phyloP scores from a whole-genome alignment of 2,329 filamentous ascomycete genomes.

The Clarireedia paspali region DNA sequence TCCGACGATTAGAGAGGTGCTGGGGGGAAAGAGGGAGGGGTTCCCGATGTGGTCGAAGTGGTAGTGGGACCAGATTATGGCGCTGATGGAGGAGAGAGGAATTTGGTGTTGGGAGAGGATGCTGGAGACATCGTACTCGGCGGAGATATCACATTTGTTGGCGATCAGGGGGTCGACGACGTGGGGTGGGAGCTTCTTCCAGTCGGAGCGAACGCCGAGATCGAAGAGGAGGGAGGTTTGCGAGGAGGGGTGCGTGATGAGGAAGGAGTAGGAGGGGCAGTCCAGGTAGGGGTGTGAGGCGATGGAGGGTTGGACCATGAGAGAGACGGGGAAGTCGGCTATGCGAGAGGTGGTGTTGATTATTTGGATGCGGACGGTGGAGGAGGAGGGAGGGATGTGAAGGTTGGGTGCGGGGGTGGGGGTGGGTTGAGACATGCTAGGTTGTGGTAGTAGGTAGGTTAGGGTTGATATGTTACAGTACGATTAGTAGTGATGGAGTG shows the following conservation, averaged over 20 bases:
- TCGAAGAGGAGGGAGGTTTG: conserved; percentile 30
- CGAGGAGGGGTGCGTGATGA: conserved; percentile 36
- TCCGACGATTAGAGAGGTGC: conserved; percentile 38
- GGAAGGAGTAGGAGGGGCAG: conserved; percentile 38
- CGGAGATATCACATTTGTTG: conserved; percentile 31
- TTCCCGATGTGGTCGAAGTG: conserved; percentile 38
- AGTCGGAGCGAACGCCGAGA: conserved; percentile 36
- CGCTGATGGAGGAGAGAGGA: neutral
- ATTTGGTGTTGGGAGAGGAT: conserved; percentile 28
- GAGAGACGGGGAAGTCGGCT: conserved; percentile 15
- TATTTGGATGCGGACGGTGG: conserved; percentile 28
- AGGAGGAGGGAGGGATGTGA: conserved; percentile 26
- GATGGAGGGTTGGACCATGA: conserved; percentile 26
- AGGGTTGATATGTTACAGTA: no score
- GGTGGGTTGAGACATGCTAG: neutral
- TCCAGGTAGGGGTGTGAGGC: conserved; percentile 30
- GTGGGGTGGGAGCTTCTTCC: conserved; percentile 31
- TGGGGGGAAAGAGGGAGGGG: conserved; percentile 34
- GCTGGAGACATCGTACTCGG: conserved; percentile 36
- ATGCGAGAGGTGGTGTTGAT: conserved; percentile 29
- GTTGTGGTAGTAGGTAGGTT: no score
- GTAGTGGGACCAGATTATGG: conserved; percentile 30
- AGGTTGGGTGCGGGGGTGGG: conserved; percentile 20
- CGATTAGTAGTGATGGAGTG: no score
- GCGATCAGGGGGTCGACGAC: conserved; percentile 27